These are phyloP conservation scores for Rhazya stricta DNA, from an alignment of 257 asterid genomes.

Conservation along the genomic window DNA sequence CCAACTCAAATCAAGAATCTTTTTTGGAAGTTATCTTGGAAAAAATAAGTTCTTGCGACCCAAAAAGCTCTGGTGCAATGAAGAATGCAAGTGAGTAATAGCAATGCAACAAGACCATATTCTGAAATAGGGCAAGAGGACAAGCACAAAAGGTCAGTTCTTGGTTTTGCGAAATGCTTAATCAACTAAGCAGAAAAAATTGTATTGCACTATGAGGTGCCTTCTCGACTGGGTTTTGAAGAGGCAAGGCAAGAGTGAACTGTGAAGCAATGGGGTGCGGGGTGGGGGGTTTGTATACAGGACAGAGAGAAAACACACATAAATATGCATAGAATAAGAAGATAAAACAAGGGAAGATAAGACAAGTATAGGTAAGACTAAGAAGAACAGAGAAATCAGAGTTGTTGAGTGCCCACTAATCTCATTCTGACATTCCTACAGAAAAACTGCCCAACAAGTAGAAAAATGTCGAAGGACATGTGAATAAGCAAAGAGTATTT, in stretches of 20 bases:
- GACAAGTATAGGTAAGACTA: slow-evolving; percentile 19
- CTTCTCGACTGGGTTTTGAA: slow-evolving; percentile 29
- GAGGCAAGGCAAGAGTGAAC: slow-evolving; percentile 58
- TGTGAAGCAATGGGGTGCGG: slow-evolving; percentile 53
- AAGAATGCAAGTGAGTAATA: slow-evolving; percentile 22
- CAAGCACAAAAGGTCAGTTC: slow-evolving; percentile 51
- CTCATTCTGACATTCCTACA: slow-evolving; percentile 36
- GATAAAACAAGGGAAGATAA: slow-evolving; percentile 20
- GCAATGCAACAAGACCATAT: slow-evolving; percentile 31
- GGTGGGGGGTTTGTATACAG: slow-evolving; percentile 15
- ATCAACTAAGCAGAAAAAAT: slow-evolving; percentile 29
- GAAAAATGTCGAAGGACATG: slow-evolving; percentile 14
- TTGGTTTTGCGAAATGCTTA: slow-evolving; percentile 43
- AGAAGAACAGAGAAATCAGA: slow-evolving; percentile 21
- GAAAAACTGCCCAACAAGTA: slow-evolving; percentile 14
- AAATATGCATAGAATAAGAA: slow-evolving; percentile 21
- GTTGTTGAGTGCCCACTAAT: slow-evolving; percentile 37
- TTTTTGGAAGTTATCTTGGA: slow-evolving; percentile 25
- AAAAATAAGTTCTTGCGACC: slow-evolving; percentile 11
- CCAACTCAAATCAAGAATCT: slow-evolving; percentile 43
- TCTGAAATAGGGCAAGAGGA: slow-evolving; percentile 42
- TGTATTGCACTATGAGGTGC: slow-evolving; percentile 10
- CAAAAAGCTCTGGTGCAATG: slow-evolving; percentile 13
- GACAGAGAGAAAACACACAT: slow-evolving; percentile 24
- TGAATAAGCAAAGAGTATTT: slow-evolving; percentile 10